Evolutionary conservation across 2,329 filamentous ascomycete genomes (phyloP).

Genomic region (Neopestalotiopsis sp.): DNA sequence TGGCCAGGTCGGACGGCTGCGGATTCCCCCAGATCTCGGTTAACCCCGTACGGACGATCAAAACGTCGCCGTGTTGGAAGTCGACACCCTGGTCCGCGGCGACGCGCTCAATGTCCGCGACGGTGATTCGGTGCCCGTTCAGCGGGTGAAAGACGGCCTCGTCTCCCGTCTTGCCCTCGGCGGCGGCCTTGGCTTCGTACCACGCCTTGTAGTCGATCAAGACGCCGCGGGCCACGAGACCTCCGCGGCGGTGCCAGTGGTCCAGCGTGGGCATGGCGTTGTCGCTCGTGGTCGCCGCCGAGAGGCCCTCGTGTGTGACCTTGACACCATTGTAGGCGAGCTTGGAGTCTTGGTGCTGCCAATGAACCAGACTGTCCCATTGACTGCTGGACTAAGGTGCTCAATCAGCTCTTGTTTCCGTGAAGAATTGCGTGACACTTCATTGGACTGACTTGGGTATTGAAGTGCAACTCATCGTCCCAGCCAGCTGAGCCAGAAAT

Average conservation of each 20-base stretch:
- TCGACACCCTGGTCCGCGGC: conserved; percentile 66
- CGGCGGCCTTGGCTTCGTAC: conserved; percentile 45
- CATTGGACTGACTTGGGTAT: conserved; percentile 50
- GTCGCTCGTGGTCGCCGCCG: conserved; percentile 32
- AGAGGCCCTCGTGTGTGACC: conserved; percentile 41
- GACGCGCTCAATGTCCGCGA: conserved; percentile 61
- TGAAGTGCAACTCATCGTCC: conserved; percentile 59
- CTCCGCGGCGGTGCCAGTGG: conserved; percentile 58
- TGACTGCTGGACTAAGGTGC: conserved; percentile 46
- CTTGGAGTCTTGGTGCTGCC: conserved; percentile 48
- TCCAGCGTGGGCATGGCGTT: conserved; percentile 47
- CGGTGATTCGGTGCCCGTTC: conserved; percentile 57
- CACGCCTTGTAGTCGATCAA: conserved; percentile 58
- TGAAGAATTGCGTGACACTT: not conserved
- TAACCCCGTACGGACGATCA: conserved; percentile 69
- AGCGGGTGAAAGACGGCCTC: conserved; percentile 58
- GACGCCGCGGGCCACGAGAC: conserved; percentile 60
- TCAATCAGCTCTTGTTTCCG: not conserved
- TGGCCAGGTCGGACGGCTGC: conserved; percentile 39
- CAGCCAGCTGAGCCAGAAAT: conserved; percentile 37
- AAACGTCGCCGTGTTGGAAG: conserved; percentile 69
- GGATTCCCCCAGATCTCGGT: conserved; percentile 62
- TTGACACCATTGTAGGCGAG: conserved; percentile 56
- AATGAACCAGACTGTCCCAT: conserved; percentile 60
- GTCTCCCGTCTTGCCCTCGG: conserved; percentile 46